Evolutionary conservation across 768 basidiomycete genomes (phyloP), one percentile per base, ranked within the genome.

Genomic region (Mycena vitilis): DNA sequence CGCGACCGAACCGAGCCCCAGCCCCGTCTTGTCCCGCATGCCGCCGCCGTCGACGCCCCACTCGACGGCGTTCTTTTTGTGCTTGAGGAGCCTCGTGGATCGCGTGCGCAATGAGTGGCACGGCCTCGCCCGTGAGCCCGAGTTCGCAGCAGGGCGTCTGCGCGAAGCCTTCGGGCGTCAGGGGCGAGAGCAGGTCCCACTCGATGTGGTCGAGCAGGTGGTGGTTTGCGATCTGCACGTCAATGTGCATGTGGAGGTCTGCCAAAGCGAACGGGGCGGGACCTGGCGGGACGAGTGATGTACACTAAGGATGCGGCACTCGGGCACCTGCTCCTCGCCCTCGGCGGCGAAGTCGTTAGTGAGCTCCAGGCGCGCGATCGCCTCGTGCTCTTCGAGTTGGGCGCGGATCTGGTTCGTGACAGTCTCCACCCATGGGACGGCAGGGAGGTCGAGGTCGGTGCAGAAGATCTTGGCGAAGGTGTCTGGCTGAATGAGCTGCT

Each of bases 181-280:
- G 85, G 5, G 92, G 87, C 5, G 96, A 97, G 53, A 94, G 88
- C n/a, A 99, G 86, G 79, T 99, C 97, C 97, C 97, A 99, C 80
- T 99, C 98, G 72, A 99, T 95, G 75, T 96, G 94, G 81, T 99
- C 98, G 64, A 93, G 84, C 1, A 99, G 85, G 78, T 97, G 95
- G 76, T 95, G 86, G 54, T 91, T 93, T 25, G 91, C 94, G 75
- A 99, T 92, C 78, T 99, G 98, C 30, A 99, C 95, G 81, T 99
- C 98, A 76, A 99, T 95, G 95, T 98, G 78, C 22, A 38, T 68
- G 53, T 55, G 49, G 56, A 59, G 22, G 38, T 40, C 7, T 37
- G 56, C 5, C 11, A 54, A 42, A 54, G 36, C 22, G 52, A 11
- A 23, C n/a, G n/a, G n/a, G n/a, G n/a, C n/a, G n/a, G n/a, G n/a